Base-by-base conservation (phyloP, 139 green algal genomes). In the Nannochloris sp. region DNA sequence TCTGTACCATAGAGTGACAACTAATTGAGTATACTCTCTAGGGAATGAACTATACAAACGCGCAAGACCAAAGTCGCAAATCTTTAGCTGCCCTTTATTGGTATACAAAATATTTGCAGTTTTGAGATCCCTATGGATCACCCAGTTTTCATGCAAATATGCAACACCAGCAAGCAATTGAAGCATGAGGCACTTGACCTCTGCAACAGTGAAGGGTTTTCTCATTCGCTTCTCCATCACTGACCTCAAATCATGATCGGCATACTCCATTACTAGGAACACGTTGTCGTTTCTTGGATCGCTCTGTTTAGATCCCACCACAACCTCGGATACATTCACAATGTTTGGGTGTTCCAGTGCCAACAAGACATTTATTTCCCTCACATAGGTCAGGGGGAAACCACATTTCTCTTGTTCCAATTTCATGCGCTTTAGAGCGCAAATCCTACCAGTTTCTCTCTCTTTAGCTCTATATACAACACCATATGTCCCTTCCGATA, bases 241-340 rank as follows among this genome's bases (percentile, higher is more conserved):
- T 43, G 57, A 24, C 65, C 92, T 93, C 14, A 99, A 80, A 70
- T 99, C 93, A 71, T 97, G 90, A 70, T 97, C 89, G 69, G 93
- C 85, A 71, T 89, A 97, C 75, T 99, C 93, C 90, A 99, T 97
- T 0, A 97, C 90, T 87, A 98, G 93, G 86, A 88, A 98, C 29
- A 98, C 78, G n/a, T 75, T 61, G 61, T 89, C 78, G 31, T 80
- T 69, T 5, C 31, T 54, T 9, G 46, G 46, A 53, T 53, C 46
- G n/a, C 18, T 19, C 18, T 53, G 16, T 53, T 21, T 19, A 29
- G 60, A 44, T 7, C 81, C 78, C 31, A 78, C 79, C 66, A 82
- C 75, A 60, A 99, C 87, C 81, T 99, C 94, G 5, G 68, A 83
- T 27, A 99, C 92, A 60, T 93, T 85, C 36, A 99, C 91, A 25